Evolutionary conservation across 225 moss, liverwort and hornwort species (phyloP), one percentile per base, ranked within the genome.

Genomic region (Polytrichum commune): DNA sequence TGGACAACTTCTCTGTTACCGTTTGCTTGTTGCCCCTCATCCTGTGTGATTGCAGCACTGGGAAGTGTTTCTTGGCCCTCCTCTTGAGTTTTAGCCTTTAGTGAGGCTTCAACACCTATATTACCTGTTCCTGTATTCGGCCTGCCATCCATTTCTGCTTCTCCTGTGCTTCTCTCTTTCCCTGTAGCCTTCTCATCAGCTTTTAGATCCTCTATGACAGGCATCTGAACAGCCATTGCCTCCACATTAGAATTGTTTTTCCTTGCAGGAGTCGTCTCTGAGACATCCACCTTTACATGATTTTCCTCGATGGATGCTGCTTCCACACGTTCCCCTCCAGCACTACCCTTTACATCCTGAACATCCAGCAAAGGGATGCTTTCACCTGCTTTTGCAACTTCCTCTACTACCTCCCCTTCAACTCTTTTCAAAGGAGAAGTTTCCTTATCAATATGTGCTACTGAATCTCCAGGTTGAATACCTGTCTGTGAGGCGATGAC

Each of bases 171-270:
- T 38, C 58, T 27, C 76, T 83, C 77, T 7, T 83, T 76, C 33
- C 80, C 82, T 8, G 75, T 80, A 23, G 73, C 73, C 7, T 85
- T 78, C 18, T 82, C 75, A 23, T 82, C 77, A 55, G 71, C 64
- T 19, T 84, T 83, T 27, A 77, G 77, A 23, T 82, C 83, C 60
- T 84, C 80, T 54, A 25, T 68, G 54, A 58, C 10, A n/a, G 60
- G 18, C 32, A 69, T 61, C 53, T 62, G 67, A 64, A 54, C 68
- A 56, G 67, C 56, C 18, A 64, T 63, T 25, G 16, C 72, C 27
- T 55, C 55, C 68, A 68, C 58, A 58, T 20, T 24, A 9, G 58
- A 22, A 24, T 53, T 7, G 58, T n/a, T 24, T 23, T 27, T 28
- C 66, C 74, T 84, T 60, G 24, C 54, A 60, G 62, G 27, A 63